A percentile compares a stretch with the other conserved stretches of the same genome.
Conservation (phyloP, 2,329 filamentous ascomycete species). For the Sclerotiophoma versabilis region DNA sequence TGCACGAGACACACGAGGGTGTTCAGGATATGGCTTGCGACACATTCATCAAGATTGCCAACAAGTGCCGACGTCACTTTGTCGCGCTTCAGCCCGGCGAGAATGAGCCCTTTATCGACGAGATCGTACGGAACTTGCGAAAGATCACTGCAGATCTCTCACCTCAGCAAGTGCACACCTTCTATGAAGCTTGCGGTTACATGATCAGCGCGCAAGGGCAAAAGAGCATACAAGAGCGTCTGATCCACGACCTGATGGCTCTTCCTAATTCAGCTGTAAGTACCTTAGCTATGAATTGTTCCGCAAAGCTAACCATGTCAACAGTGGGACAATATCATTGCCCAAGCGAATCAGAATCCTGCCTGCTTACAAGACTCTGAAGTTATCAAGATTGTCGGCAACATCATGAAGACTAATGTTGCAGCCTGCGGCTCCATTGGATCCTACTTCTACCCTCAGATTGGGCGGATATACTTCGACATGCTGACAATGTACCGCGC, state of each 20-base stretch:
- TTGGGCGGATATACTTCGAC: slow-evolving; percentile 95
- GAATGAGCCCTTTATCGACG: slow-evolving; percentile 95
- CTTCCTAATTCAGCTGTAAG: slow-evolving; percentile 81
- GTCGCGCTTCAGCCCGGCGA: slow-evolving; percentile 95
- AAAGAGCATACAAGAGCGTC: slow-evolving; percentile 88
- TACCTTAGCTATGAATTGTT: no score
- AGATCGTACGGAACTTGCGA: slow-evolving; percentile 93
- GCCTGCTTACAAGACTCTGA: slow-evolving; percentile 88
- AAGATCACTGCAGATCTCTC: slow-evolving; percentile 96
- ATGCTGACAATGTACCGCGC: slow-evolving; percentile 99
- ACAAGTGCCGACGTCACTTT: slow-evolving; percentile 97
- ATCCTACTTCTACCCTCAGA: slow-evolving; percentile 96
- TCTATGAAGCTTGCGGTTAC: slow-evolving; percentile 98
- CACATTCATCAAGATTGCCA: slow-evolving; percentile 99
- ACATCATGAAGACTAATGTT: slow-evolving; percentile 99
- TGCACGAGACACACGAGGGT: slow-evolving; percentile 99
- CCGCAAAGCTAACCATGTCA: slow-evolving; percentile 27
- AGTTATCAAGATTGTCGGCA: slow-evolving; percentile 97
- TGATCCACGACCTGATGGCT: slow-evolving; percentile 91
- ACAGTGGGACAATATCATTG: slow-evolving; percentile 91
- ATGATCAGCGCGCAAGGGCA: slow-evolving; percentile 99
- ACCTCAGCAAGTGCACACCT: slow-evolving; percentile 97
- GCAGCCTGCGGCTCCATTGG: slow-evolving; percentile 98
- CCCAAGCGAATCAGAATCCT: slow-evolving; percentile 82
- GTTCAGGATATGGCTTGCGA: slow-evolving; percentile 99